These are phyloP conservation scores for Porodaedalea pini DNA, from an alignment of 1,284 basidiomycete genomes.

Conservation along the genomic window DNA sequence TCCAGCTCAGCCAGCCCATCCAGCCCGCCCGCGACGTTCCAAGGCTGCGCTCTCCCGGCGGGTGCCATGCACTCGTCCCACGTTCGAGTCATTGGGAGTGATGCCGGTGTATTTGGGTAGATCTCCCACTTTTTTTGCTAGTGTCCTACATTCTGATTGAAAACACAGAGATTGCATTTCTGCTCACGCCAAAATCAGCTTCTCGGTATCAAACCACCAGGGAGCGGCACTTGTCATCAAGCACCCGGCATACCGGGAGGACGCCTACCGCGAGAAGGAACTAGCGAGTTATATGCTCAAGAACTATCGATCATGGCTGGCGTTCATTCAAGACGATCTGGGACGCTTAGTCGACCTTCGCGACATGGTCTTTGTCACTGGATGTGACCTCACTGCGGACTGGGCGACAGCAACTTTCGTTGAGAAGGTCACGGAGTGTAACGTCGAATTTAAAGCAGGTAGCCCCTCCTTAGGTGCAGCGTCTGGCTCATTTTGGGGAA, in stretches of 20 bases:
- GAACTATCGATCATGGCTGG: not conserved
- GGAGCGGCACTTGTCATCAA: conserved; percentile 1
- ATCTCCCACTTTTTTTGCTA: too few relatives aligned
- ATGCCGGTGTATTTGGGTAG: not conserved
- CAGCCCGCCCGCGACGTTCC: too few relatives aligned
- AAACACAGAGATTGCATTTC: not conserved
- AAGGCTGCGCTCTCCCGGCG: not conserved
- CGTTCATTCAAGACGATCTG: not conserved
- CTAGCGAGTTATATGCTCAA: not conserved
- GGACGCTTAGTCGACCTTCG: not conserved
- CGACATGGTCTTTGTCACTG: conserved; percentile 6
- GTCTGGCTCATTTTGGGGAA: not conserved
- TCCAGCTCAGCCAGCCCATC: not conserved
- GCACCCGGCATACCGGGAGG: not conserved
- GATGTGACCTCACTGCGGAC: not conserved
- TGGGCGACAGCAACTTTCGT: conserved; percentile 6
- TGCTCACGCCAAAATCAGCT: not conserved
- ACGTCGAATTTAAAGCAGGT: not conserved
- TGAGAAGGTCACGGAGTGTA: not conserved
- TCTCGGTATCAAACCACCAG: not conserved
- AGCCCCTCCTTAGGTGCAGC: not conserved
- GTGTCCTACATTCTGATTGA: not conserved
- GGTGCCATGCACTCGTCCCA: conserved; percentile 1
- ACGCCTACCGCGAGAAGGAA: not conserved
- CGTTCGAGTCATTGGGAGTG: not conserved